Conservation (phyloP, 768 basidiomycete genomes). For the Xerocomus brunneocitrinus region DNA sequence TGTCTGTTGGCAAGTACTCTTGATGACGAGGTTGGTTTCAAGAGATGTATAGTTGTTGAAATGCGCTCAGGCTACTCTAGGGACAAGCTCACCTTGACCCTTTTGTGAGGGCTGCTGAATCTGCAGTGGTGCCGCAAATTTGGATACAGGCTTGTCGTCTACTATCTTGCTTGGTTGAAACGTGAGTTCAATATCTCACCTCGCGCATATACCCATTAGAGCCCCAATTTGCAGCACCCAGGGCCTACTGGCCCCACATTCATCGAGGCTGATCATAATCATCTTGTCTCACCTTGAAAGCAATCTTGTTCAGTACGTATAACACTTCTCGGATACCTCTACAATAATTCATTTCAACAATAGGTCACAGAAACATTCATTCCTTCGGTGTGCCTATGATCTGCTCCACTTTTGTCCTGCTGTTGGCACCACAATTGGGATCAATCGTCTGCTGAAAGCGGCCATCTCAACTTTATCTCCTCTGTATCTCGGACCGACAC, state of each 20-base stretch:
- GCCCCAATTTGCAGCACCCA: conserved; percentile 38
- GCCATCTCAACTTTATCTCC: conserved; percentile 46
- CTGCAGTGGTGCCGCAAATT: conserved; percentile 39
- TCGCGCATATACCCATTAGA: background rate
- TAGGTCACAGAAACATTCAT: conserved; percentile 37
- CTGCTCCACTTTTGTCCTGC: conserved; percentile 43
- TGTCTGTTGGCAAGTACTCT: conserved; percentile 45
- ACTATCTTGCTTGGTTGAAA: conserved; percentile 43
- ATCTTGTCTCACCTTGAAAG: conserved; percentile 63
- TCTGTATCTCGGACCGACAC: conserved; percentile 41
- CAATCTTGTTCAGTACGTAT: conserved; percentile 42
- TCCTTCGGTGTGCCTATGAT: conserved; percentile 43
- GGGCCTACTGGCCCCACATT: conserved; percentile 52
- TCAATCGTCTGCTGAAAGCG: conserved; percentile 52
- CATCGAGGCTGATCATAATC: conserved; percentile 46
- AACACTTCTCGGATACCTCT: background rate
- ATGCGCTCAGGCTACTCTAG: conserved; percentile 32
- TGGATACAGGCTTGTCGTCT: conserved; percentile 52
- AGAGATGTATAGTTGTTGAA: background rate
- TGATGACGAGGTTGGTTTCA: conserved; percentile 41
- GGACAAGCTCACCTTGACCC: conserved; percentile 47
- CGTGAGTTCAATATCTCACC: conserved; percentile 34
- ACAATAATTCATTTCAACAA: conserved; percentile 3
- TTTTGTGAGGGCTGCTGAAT: conserved; percentile 50
- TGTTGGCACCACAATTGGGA: conserved; percentile 44